Percentiles rank a stretch among this genome's conserved stretches.
Evolutionary conservation across 352 stramenopile genomes (phyloP).

Genomic region (Globisporangium solare): DNA sequence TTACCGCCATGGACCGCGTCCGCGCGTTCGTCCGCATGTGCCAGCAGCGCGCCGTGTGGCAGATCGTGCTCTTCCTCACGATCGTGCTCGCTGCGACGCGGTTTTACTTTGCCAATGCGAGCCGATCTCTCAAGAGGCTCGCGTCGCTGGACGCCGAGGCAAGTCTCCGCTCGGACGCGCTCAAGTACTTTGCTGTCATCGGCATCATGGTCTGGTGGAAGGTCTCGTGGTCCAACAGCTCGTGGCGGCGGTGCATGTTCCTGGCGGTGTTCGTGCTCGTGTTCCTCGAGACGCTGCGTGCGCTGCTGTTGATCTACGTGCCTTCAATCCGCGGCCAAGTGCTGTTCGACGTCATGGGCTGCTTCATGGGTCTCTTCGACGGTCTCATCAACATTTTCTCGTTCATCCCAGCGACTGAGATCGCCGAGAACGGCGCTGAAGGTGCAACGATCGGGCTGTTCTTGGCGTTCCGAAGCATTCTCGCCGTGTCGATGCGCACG

Average conservation of each 20-base stretch:
- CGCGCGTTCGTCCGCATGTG: constrained; percentile 52
- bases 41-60: constrained; percentile 70
- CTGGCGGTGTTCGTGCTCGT: constrained; percentile 35
- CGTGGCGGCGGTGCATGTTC: constrained; percentile 27
- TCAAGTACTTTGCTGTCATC: constrained; percentile 44
- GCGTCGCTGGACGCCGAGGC: constrained; percentile 8
- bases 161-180: constrained; percentile 27
- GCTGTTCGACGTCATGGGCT: constrained; percentile 49
- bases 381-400: constrained; percentile 70
- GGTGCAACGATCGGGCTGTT: constrained; percentile 60
- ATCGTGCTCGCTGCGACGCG: constrained; percentile 27
- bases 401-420: constrained; percentile 42
- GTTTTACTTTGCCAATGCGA: constrained; percentile 45
- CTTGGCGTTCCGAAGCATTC: constrained; percentile 14
- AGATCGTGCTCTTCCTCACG: constrained; percentile 69
- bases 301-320: constrained; percentile 24
- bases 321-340: constrained; percentile 16
- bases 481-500: constrained; percentile 22
- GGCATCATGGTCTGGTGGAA: constrained; percentile 53
- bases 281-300: constrained; percentile 42
- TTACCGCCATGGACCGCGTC: constrained; percentile 15
- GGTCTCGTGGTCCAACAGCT: constrained; percentile 32
- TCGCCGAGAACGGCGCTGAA: constrained; percentile 67
- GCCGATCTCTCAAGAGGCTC: constrained; percentile 26
- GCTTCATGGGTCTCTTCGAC: constrained; percentile 49